Evolutionary conservation across 495 filamentous ascomycete genomes (phyloP), one percentile per base, ranked within the genome.

Genomic region (Tetracladium marchalianum): DNA sequence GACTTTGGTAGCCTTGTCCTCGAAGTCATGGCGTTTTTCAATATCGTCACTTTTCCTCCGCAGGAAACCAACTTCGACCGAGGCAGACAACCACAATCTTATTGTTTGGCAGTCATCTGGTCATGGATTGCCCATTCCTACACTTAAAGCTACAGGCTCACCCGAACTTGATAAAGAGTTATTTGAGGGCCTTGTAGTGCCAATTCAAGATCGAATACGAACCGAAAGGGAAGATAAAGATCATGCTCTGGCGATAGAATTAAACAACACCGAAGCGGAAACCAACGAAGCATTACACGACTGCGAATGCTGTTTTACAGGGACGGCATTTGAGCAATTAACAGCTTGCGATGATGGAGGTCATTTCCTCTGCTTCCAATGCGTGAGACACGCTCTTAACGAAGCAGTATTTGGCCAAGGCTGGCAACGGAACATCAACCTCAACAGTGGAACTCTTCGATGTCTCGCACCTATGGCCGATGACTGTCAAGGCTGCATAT

Each of bases 341-440:
- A 77, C 85, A 7, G 75, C 81, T 1, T 98, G 92, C 58, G 63
- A 71, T 33, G 61, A 66, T 17, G 71, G 75, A 24, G 77, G 77
- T 16, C 92, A 98, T 67, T 73, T 89, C 58, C 76, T 95, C 49
- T 98, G 92, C 68, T 86, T 86, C 60, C 70, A 71, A 17, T 98
- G 92, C 57, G 80, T 98, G 19, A 78, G 80, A 43, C 76, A 81
- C 45, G 80, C 85, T 35, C 72, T 87, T 27, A 77, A 80, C 35
- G 90, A 95, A 60, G 87, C 87, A 7, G 60, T 98, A 0, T 98
- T 90, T 62, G 92, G 92, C 0, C 92, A 98, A 59, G 85, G 86
- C 31, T 94, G 88, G 89, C 72, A 74, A 44, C 76, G 81, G n/a
- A 90, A 74, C 47, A 80, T 95, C 43, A 71, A 92, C 49, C 60